Percentiles rank a stretch among this genome's conserved stretches.
Conservation (phyloP, 306 rosid genomes). For the Albizia julibrissin region DNA sequence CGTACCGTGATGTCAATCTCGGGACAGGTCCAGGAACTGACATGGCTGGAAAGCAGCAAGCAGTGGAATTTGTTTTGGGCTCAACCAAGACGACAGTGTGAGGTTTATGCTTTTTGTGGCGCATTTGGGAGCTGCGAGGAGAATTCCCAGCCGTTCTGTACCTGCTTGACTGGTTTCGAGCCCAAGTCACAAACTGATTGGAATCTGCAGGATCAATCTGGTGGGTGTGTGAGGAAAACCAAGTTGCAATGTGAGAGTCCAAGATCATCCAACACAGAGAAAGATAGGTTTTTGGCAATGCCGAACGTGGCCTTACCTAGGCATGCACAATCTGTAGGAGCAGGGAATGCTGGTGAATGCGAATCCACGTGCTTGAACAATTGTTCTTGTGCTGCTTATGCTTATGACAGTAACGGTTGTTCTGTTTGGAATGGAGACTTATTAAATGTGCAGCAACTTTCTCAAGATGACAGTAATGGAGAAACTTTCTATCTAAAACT, state of each 20-base stretch:
- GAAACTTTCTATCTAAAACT: slow-evolving; percentile 54
- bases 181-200: slow-evolving; percentile 43
- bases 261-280: slow-evolving; percentile 13
- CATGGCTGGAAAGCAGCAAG: not conserved
- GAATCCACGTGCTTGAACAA: slow-evolving; percentile 46
- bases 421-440: slow-evolving; percentile 63
- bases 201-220: slow-evolving; percentile 41
- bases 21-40: slow-evolving; percentile 39
- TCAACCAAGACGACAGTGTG: slow-evolving; percentile 41
- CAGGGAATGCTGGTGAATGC: slow-evolving; percentile 45
- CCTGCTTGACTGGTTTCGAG: slow-evolving; percentile 45
- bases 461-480: slow-evolving; percentile 40
- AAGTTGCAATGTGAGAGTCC: slow-evolving; percentile 39
- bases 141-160: slow-evolving; percentile 34
- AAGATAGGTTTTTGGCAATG: slow-evolving; percentile 46
- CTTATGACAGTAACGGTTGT: slow-evolving; percentile 44
- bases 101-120: slow-evolving; percentile 58
- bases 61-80: slow-evolving; percentile 50
- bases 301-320: slow-evolving; percentile 43
- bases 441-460: slow-evolving; percentile 54
- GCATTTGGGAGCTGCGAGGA: slow-evolving; percentile 44
- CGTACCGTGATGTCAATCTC: slow-evolving; percentile 38
- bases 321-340: slow-evolving; percentile 22
- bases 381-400: slow-evolving; percentile 67
- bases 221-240: slow-evolving; percentile 47